phyloP scores from a whole-genome alignment of 2,329 filamentous ascomycete species.

The Nothophoma quercina region DNA sequence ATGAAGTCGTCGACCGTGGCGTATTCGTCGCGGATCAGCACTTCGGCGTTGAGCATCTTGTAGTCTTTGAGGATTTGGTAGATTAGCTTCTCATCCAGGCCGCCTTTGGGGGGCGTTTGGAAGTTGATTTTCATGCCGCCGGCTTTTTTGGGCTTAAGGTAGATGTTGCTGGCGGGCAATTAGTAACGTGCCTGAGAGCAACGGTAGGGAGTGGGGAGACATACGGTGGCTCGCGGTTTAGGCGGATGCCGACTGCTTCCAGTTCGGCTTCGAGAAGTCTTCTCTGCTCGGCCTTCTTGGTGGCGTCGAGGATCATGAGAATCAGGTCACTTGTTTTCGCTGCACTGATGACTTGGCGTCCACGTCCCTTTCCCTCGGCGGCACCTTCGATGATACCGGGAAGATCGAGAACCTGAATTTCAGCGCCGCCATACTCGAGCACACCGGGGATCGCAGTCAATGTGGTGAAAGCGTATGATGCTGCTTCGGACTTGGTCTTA shows the following conservation, averaged over 20 bases:
- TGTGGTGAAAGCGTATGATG: slow-evolving; percentile 96
- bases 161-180: slow-evolving; percentile 76
- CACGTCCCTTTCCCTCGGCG: slow-evolving; percentile 92
- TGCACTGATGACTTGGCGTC: slow-evolving; percentile 94
- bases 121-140: slow-evolving; percentile 99
- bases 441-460: slow-evolving; percentile 97
- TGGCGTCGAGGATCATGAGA: slow-evolving; percentile 95
- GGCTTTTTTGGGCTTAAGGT: slow-evolving; percentile 93
- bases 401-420: slow-evolving; percentile 97
- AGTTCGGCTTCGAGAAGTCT: slow-evolving; percentile 88
- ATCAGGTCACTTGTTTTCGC: slow-evolving; percentile 98
- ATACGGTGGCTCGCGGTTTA: slow-evolving; percentile 90
- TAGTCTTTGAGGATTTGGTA: slow-evolving; percentile 98
- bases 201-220: slow-evolving; percentile 36
- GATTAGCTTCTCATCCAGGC: slow-evolving; percentile 96
- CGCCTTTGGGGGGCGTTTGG: slow-evolving; percentile 81
- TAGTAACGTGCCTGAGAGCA: background rate
- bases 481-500: slow-evolving; percentile 95
- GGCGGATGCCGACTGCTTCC: slow-evolving; percentile 90
- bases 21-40: slow-evolving; percentile 92
- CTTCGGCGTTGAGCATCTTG: slow-evolving; percentile 97
- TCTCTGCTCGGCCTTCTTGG: slow-evolving; percentile 93
- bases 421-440: slow-evolving; percentile 94
- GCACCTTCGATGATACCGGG: slow-evolving; percentile 98
- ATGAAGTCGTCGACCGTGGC: slow-evolving; percentile 97